phyloP scores from a whole-genome alignment of 768 basidiomycete genomes.

The Sistotremastrum niveocremeum region DNA sequence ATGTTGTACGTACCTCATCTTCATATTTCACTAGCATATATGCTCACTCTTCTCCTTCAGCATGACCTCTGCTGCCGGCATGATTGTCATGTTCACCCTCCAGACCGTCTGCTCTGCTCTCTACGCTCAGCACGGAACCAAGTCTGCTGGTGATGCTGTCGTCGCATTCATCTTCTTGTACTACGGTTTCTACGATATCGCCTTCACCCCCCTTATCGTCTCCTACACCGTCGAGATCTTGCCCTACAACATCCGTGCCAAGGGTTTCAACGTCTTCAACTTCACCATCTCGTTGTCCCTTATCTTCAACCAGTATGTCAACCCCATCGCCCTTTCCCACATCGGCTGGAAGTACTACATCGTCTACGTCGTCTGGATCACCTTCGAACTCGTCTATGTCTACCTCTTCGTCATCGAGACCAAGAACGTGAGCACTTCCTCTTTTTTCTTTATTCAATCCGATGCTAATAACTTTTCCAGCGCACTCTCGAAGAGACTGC shows the following conservation, averaged over 20 bases:
- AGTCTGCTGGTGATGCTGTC: slow-evolving; percentile 49
- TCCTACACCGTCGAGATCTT: slow-evolving; percentile 84
- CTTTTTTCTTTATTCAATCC: not conserved
- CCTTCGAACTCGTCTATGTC: slow-evolving; percentile 48
- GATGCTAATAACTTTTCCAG: slow-evolving; percentile 10
- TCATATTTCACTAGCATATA: slow-evolving; percentile 8
- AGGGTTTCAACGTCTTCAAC: slow-evolving; percentile 74
- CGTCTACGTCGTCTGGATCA: slow-evolving; percentile 61
- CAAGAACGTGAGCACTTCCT: slow-evolving; percentile 14
- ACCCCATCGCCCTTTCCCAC: slow-evolving; percentile 57
- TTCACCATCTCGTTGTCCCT: slow-evolving; percentile 65
- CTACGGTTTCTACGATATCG: slow-evolving; percentile 67
- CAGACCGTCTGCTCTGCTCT: slow-evolving; percentile 55
- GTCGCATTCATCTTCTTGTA: slow-evolving; percentile 79
- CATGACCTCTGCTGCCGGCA: slow-evolving; percentile 39
- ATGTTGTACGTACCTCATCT: slow-evolving; percentile 30
- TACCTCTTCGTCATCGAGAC: slow-evolving; percentile 33
- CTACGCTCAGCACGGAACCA: slow-evolving; percentile 29
- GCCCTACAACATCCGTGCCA: slow-evolving; percentile 71
- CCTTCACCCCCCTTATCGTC: slow-evolving; percentile 78
- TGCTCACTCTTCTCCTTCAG: slow-evolving; percentile 11
- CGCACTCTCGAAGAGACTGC: slow-evolving; percentile 74
- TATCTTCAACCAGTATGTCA: slow-evolving; percentile 84
- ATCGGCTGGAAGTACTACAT: slow-evolving; percentile 73
- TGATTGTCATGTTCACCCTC: slow-evolving; percentile 47